Evolutionary conservation across 2,329 filamentous ascomycete species (phyloP), one percentile per base, ranked within the genome.

Genomic region (Domatiomyces catenatus): DNA sequence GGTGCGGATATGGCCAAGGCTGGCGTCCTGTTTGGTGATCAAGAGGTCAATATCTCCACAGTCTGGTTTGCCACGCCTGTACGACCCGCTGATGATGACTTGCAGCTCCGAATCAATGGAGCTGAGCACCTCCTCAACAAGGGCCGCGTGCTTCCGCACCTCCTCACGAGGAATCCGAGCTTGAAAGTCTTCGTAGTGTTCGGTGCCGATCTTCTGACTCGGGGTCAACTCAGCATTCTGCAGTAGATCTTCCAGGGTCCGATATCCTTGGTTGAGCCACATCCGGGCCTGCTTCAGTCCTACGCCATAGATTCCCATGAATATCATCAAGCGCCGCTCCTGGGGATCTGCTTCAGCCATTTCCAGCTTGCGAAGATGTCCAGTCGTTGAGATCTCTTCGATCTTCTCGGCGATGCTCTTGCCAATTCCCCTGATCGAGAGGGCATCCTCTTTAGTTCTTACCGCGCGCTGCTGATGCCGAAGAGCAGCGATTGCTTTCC

Each of bases 21-120:
- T 68, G 0, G 81, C 82, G 0, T 73, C 71, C 0, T 75, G 69
- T 60, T 83, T 83, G 1, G 86, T 93, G 54, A 95, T 75, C 53
- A 96, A 78, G 42, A 90, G 72, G 64, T 95, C 90, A 51, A 95
- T 83, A 62, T 95, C 90, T 2, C 86, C 80, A 5, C 81, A 92
- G 48, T 75, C 76, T 26, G 74, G 66, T 3, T 85, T 77, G 17
- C 90, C 89, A 26, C 90, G 79, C 20, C 90, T 79, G 63, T 93
- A 95, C 52, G 86, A 93, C 0, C 90, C 90, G 45, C 83, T 81
- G 46, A 94, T 75, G 46, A 87, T 84, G 51, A 86, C 69, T 63
- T 87, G 72, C 50, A 89, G 78, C 0, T 65, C 63, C 0, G 71
- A 63, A 60, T 94, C 85, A 20, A 89, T 70, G 6, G 63, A 61